Evolutionary conservation across 148 eudicot species (phyloP).

Genomic region (Fagopyrum homotropicum): DNA sequence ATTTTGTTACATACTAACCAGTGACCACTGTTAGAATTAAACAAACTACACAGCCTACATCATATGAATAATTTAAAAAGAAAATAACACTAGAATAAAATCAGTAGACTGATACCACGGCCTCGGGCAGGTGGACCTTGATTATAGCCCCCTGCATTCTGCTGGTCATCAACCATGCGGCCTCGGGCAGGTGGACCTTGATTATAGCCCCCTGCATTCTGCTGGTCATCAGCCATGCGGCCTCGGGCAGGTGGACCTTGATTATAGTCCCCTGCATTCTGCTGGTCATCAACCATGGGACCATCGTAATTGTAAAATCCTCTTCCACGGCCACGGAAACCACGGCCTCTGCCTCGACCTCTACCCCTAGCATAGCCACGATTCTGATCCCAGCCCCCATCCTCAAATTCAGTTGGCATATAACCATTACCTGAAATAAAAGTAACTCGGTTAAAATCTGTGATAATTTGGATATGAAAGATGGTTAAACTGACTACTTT

Average conservation of each 20-base stretch:
- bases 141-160: constrained; percentile 46
- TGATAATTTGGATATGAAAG: not conserved
- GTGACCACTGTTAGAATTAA: not conserved
- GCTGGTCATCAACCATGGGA: constrained; percentile 45
- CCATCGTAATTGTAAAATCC: constrained; percentile 58
- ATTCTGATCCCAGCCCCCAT: constrained; percentile 78
- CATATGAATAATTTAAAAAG: not conserved
- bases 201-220: constrained; percentile 46
- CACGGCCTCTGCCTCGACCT: constrained; percentile 79
- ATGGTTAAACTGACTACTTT: not conserved
- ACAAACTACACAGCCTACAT: not conserved
- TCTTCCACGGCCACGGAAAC: constrained; percentile 63
- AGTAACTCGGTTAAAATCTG: not conserved
- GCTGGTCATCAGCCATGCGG: constrained; percentile 26
- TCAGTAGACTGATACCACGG: constrained; percentile 29
- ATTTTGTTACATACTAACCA: not conserved
- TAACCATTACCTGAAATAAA: constrained; percentile 64
- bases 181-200: constrained; percentile 42
- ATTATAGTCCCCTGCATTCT: constrained; percentile 46
- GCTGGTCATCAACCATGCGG: constrained; percentile 25
- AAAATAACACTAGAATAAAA: not conserved
- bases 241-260: constrained; percentile 42
- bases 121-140: constrained; percentile 35
- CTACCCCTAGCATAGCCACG: constrained; percentile 66
- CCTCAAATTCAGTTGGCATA: constrained; percentile 54